phyloP scores from a whole-genome alignment of 352 stramenopile genomes.

The Phytophthora melonis region DNA sequence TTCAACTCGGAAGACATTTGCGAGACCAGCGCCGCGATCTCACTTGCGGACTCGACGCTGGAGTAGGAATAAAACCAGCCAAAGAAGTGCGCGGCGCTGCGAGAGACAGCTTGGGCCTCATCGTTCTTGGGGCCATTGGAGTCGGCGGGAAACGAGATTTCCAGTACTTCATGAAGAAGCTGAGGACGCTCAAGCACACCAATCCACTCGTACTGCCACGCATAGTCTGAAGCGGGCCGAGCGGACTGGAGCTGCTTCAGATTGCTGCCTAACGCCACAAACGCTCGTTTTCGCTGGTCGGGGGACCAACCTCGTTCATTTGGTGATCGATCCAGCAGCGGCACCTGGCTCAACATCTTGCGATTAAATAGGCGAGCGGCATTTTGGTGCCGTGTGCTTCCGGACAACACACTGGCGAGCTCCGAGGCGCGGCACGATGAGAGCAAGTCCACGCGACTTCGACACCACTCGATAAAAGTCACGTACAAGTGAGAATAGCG shows the following conservation, averaged over 20 bases:
- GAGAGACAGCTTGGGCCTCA: neutral
- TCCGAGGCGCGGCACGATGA: conserved; percentile 50
- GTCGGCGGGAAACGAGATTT: conserved; percentile 22
- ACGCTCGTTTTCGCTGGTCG: conserved; percentile 19
- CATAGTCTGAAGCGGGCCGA: conserved; percentile 21
- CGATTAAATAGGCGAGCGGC: conserved; percentile 33
- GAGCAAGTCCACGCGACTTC: conserved; percentile 37
- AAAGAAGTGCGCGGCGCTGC: conserved; percentile 40
- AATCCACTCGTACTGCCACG: conserved; percentile 50
- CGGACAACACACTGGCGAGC: conserved; percentile 41
- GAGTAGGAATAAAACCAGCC: conserved; percentile 61
- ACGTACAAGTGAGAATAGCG: conserved; percentile 54
- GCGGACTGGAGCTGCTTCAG: conserved; percentile 28
- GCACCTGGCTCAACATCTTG: conserved; percentile 32
- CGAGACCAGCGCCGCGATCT: conserved; percentile 30
- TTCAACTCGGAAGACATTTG: conserved; percentile 39
- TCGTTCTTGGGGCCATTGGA: neutral
- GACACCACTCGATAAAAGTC: conserved; percentile 49
- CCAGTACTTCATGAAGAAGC: conserved; percentile 39
- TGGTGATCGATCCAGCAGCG: neutral
- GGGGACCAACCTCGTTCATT: conserved; percentile 9
- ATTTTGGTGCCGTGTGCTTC: conserved; percentile 24
- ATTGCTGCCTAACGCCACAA: conserved; percentile 20
- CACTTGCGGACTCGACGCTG: conserved; percentile 9
- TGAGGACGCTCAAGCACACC: conserved; percentile 38